phyloP scores from a whole-genome alignment of 345 rosid species.

The Eucalyptus marginata region DNA sequence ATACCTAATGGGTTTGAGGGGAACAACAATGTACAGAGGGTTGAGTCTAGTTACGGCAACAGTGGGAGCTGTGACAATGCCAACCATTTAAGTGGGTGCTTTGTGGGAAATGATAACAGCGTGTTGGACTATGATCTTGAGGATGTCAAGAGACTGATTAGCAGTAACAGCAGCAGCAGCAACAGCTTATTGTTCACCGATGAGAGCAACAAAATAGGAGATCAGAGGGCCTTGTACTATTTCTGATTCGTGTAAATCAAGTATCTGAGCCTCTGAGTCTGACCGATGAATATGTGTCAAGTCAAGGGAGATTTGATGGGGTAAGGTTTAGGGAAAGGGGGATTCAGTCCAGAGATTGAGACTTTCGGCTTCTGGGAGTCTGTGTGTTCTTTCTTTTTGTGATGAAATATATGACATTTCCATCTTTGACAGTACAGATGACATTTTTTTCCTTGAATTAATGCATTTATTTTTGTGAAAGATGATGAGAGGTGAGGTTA shows the following conservation, averaged over 20 bases:
- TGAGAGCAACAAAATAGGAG: neutral
- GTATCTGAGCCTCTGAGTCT: neutral
- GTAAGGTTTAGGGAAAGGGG: neutral
- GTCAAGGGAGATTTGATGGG: neutral
- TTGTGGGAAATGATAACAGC: neutral
- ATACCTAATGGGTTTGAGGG: neutral
- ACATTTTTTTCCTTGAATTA: neutral
- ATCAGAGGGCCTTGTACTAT: neutral
- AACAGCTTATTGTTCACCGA: neutral
- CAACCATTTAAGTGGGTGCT: neutral
- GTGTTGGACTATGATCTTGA: neutral
- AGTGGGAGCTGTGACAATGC: neutral
- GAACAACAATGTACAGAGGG: neutral
- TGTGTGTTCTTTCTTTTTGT: neutral
- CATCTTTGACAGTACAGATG: neutral
- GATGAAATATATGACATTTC: neutral
- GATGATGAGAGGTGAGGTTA: neutral
- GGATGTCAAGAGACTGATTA: slow-evolving; percentile 1
- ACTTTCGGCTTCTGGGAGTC: neutral
- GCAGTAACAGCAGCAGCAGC: neutral
- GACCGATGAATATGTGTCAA: neutral
- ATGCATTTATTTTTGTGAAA: neutral
- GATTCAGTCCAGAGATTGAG: neutral
- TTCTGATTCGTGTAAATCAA: neutral
- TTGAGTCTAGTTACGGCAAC: neutral